phyloP scores from a whole-genome alignment of 202 grass and related monocot genomes.

The Zoysia matrella region DNA sequence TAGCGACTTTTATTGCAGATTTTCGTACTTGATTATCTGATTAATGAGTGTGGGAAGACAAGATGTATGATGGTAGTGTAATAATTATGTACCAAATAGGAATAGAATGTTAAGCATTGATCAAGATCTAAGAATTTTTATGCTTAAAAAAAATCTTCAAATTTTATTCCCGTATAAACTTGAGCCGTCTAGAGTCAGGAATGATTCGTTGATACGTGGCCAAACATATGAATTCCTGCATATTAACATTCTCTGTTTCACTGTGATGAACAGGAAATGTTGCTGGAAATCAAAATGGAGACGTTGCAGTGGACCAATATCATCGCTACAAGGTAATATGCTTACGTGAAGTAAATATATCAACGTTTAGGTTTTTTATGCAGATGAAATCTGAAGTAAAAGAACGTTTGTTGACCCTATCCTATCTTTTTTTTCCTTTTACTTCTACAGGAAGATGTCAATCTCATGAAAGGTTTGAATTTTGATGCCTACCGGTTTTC shows the following conservation, averaged over 20 bases:
- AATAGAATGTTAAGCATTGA: conserved; percentile 11
- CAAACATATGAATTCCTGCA: not conserved
- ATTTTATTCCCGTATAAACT: not conserved
- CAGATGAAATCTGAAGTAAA: not conserved
- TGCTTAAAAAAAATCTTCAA: not conserved
- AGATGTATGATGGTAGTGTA: not conserved
- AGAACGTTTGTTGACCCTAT: not conserved
- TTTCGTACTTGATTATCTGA: not conserved
- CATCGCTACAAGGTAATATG: conserved; percentile 78
- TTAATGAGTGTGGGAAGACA: not conserved
- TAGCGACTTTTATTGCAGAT: not conserved
- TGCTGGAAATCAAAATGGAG: conserved; percentile 63
- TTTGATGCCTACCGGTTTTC: conserved; percentile 90
- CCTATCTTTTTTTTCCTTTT: not conserved
- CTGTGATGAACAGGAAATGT: conserved; percentile 52
- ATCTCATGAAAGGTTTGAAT: conserved; percentile 82
- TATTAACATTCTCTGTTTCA: not conserved
- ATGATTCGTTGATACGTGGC: not conserved
- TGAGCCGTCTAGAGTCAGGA: not conserved
- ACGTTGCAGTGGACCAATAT: conserved; percentile 78
- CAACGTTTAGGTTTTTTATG: not conserved
- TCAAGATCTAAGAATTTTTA: conserved; percentile 4
- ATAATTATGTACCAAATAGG: not conserved
- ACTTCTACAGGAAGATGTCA: conserved; percentile 64
- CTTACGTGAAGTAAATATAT: not conserved